Percentiles rank a stretch among this genome's conserved stretches.
Evolutionary conservation across 352 stramenopile species (phyloP).

Genomic region (Pythium aphanidermatum): DNA sequence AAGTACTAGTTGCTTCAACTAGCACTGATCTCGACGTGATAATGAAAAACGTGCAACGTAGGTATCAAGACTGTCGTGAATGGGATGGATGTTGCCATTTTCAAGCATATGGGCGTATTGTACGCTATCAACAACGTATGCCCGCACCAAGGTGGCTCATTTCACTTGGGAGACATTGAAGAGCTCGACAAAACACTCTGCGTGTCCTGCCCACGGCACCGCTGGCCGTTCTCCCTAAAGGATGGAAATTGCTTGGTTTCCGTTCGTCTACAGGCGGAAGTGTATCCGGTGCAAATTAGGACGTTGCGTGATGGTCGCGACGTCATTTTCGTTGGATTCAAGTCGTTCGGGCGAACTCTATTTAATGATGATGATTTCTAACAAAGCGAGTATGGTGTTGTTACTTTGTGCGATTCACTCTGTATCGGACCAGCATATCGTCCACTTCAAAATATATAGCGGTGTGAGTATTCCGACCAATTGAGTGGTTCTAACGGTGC

Average conservation of each 20-base stretch:
- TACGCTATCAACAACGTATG: constrained; percentile 77
- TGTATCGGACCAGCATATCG: too few species aligned
- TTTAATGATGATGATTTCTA: constrained; percentile 81
- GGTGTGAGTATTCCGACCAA: too few species aligned
- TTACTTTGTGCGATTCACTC: constrained; percentile 6
- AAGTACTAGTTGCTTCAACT: constrained; percentile 6
- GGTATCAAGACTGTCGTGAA: constrained; percentile 61
- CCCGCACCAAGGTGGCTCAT: constrained; percentile 69
- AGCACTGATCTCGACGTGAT: neutral
- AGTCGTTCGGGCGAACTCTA: constrained; percentile 37
- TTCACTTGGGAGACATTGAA: constrained; percentile 85
- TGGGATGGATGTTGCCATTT: constrained; percentile 69
- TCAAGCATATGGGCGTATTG: constrained; percentile 61
- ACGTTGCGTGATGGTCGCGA: constrained; percentile 32
- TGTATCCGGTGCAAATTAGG: constrained; percentile 55
- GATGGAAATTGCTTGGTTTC: constrained; percentile 63
- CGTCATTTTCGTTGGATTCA: constrained; percentile 70
- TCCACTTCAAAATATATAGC: too few species aligned
- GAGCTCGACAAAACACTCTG: constrained; percentile 67
- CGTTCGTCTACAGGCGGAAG: constrained; percentile 39
- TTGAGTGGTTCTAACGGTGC: too few species aligned
- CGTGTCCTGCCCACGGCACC: constrained; percentile 72
- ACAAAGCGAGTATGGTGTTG: constrained; percentile 1
- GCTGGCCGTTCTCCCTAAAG: constrained; percentile 77
- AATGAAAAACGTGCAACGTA: constrained; percentile 6